Evolutionary conservation across 768 basidiomycete species (phyloP).

Genomic region (Tylopilus sp.): DNA sequence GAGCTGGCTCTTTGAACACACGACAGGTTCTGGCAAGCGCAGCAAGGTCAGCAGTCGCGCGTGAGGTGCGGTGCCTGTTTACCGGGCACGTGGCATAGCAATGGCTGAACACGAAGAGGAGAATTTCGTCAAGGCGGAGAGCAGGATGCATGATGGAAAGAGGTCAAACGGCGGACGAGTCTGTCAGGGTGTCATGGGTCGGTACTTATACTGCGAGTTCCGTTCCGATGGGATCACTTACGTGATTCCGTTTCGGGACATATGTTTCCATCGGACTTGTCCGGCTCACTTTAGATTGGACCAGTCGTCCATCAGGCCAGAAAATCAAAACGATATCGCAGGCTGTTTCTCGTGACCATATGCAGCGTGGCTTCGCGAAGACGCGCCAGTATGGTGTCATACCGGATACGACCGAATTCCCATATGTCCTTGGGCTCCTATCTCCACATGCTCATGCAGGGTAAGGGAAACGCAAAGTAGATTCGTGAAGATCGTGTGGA

Average conservation of each 20-base stretch:
- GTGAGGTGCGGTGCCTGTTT: background rate
- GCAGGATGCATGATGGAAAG: background rate
- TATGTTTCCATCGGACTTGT: too few species aligned
- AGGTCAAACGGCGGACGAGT: background rate
- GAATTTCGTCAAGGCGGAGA: background rate
- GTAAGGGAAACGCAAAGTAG: background rate
- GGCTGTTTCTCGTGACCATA: background rate
- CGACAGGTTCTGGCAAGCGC: background rate
- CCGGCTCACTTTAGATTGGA: too few species aligned
- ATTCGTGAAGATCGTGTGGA: too few species aligned
- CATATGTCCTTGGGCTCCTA: background rate
- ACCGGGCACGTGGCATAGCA: background rate
- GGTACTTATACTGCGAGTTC: background rate
- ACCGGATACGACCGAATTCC: background rate
- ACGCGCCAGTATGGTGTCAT: background rate
- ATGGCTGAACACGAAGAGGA: background rate
- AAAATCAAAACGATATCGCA: background rate
- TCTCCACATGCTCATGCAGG: background rate
- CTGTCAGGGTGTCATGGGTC: background rate
- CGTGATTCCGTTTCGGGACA: too few species aligned
- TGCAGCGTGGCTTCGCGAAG: background rate
- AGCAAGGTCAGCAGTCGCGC: background rate
- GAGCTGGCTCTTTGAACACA: conserved; percentile 3
- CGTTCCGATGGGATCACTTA: too few species aligned
- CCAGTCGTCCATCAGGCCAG: background rate